These are phyloP conservation scores for Phalaenopsis hybrid DNA, from an alignment of 116 monocot species.

Conservation along the genomic window DNA sequence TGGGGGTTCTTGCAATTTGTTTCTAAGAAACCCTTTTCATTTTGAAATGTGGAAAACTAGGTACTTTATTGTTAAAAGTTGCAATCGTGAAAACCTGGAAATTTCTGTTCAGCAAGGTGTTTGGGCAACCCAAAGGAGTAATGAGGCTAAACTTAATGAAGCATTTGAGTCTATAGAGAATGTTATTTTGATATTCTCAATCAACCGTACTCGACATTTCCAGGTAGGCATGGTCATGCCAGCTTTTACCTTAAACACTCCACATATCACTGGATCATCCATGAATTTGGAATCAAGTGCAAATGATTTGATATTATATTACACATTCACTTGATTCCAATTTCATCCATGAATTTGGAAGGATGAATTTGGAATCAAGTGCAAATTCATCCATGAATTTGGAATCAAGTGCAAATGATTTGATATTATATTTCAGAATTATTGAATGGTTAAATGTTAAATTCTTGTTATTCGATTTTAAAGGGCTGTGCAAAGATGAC, in stretches of 20 bases:
- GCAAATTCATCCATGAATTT: not conserved
- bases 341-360: too few species aligned
- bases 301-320: constrained; percentile 2
- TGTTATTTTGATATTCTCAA: constrained; percentile 97
- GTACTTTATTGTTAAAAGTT: constrained; percentile 99
- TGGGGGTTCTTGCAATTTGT: constrained; percentile 4
- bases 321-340: not conserved
- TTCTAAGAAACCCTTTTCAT: constrained; percentile 10
- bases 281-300: not conserved
- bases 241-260: not conserved
- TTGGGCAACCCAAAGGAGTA: constrained; percentile 99
- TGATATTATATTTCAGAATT: not conserved
- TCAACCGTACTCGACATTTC: constrained; percentile 94
- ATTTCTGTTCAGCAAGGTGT: constrained; percentile 99
- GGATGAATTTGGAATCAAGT: too few species aligned
- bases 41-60: constrained; percentile 48
- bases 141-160: constrained; percentile 98
- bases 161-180: constrained; percentile 95
- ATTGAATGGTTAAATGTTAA: not conserved
- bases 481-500: constrained; percentile 99
- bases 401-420: not conserved
- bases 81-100: constrained; percentile 99
- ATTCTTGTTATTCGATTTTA: constrained; percentile 13
- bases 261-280: not conserved
- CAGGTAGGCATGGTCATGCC: constrained; percentile 51